Percentiles rank a stretch among this genome's conserved stretches.
phyloP scores from a whole-genome alignment of 2,329 filamentous ascomycete species.

The Penicillium sp. region DNA sequence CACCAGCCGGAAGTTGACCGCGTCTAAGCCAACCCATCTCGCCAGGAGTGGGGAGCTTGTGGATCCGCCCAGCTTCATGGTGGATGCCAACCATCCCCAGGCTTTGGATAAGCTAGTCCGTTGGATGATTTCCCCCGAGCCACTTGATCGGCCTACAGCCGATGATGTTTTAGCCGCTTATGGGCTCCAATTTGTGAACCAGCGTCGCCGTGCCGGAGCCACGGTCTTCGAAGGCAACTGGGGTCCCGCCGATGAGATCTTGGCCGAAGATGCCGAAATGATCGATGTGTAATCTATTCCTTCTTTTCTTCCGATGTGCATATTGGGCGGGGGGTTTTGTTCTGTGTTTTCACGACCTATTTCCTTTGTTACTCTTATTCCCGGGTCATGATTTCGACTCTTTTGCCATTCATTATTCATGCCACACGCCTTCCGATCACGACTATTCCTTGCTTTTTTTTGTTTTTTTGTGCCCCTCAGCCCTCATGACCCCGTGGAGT shows the following conservation, averaged over 20 bases:
- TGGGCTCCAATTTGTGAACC: conserved; percentile 77
- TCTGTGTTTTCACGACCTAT: conserved; percentile 20
- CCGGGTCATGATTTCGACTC: conserved; percentile 19
- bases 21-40: conserved; percentile 26
- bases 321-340: conserved; percentile 33
- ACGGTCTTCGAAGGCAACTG: conserved; percentile 95
- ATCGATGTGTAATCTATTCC: conserved; percentile 54
- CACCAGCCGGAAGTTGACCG: conserved; percentile 24
- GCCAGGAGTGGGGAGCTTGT: conserved; percentile 58
- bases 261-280: conserved; percentile 62
- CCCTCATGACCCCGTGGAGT: conserved; percentile 22
- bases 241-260: conserved; percentile 72
- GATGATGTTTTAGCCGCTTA: conserved; percentile 71
- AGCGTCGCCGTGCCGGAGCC: conserved; percentile 78
- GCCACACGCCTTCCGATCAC: conserved; percentile 20
- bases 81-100: conserved; percentile 67
- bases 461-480: neutral
- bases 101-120: conserved; percentile 81
- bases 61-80: conserved; percentile 83
- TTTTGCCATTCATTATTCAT: conserved; percentile 16
- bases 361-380: conserved; percentile 24
- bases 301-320: conserved; percentile 29
- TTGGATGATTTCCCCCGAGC: conserved; percentile 82
- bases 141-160: conserved; percentile 69
- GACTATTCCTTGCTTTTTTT: conserved; percentile 5